Evolutionary conservation across 768 basidiomycete genomes (phyloP).

Genomic region (Porphyrellus cyaneotinctus): DNA sequence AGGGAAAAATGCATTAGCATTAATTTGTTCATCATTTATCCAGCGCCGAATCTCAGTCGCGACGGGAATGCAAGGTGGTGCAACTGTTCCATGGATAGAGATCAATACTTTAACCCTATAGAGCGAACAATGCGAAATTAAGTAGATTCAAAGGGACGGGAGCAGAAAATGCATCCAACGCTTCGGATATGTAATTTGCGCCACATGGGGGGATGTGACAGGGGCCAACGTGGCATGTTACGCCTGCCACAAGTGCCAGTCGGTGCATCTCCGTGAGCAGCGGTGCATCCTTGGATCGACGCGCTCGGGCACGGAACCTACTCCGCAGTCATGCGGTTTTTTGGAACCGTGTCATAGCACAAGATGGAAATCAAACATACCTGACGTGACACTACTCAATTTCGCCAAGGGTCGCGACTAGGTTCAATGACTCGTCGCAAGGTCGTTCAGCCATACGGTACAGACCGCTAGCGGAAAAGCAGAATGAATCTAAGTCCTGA

Average conservation of each 20-base stretch:
- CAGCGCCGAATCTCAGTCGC: conserved; percentile 8
- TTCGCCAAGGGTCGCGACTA: background rate
- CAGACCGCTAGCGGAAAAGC: background rate
- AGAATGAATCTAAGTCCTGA: background rate
- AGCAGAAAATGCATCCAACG: background rate
- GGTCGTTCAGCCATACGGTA: background rate
- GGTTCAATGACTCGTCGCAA: conserved; percentile 1
- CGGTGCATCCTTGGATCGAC: conserved; percentile 4
- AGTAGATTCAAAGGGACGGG: conserved; percentile 13
- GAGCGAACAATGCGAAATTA: conserved; percentile 23
- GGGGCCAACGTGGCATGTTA: conserved; percentile 8
- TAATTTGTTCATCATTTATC: conserved; percentile 2
- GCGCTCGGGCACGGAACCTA: conserved; percentile 1
- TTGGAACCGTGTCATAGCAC: background rate
- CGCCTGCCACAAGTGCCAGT: background rate
- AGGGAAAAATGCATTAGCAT: conserved; percentile 5
- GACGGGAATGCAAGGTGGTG: conserved; percentile 12
- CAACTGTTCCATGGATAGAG: conserved; percentile 9
- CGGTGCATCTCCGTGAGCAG: conserved; percentile 5
- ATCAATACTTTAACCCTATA: conserved; percentile 17
- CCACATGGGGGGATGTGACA: conserved; percentile 9
- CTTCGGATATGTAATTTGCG: conserved; percentile 2
- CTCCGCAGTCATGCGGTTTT: conserved; percentile 8
- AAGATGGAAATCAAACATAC: conserved; percentile 7
- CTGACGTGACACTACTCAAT: background rate